A percentile compares a stretch with the other conserved stretches of the same genome.
These are phyloP conservation scores for Diplotaxis tenuifolia DNA, from an alignment of 345 rosid genomes.

Conservation along the genomic window DNA sequence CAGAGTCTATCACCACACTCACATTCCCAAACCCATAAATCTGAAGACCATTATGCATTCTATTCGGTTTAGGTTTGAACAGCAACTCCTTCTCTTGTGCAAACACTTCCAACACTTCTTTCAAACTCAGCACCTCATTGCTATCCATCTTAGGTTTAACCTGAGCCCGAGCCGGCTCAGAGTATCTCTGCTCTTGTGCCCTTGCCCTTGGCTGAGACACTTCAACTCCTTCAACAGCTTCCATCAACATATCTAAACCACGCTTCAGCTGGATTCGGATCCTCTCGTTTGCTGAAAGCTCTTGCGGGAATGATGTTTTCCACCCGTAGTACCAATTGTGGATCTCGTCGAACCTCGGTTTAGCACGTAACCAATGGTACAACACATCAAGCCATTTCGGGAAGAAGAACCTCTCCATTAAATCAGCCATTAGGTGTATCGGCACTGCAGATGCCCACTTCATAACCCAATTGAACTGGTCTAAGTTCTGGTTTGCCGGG, in stretches of 20 bases:
- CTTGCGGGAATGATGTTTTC: constrained; percentile 79
- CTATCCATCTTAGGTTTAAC: constrained; percentile 42
- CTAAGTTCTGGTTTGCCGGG: constrained; percentile 76
- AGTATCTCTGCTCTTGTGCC: constrained; percentile 60
- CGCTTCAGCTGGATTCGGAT: constrained; percentile 63
- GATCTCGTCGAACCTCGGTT: constrained; percentile 75
- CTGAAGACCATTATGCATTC: constrained; percentile 80
- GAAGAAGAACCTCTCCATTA: constrained; percentile 87
- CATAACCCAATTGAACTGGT: constrained; percentile 73
- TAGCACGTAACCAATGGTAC: constrained; percentile 72
- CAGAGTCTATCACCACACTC: constrained; percentile 65
- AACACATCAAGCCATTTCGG: constrained; percentile 83
- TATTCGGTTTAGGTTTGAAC: constrained; percentile 75
- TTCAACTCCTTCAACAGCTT: constrained; percentile 67
- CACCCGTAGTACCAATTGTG: constrained; percentile 75
- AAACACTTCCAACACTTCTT: constrained; percentile 77
- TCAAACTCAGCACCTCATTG: constrained; percentile 56
- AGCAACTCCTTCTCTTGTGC: constrained; percentile 80
- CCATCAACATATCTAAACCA: constrained; percentile 82
- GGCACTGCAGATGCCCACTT: constrained; percentile 86
- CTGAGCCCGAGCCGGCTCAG: constrained; percentile 52
- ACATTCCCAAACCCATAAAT: constrained; percentile 87
- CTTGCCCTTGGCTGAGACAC: constrained; percentile 72
- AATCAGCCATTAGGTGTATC: constrained; percentile 79
- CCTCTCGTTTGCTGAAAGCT: constrained; percentile 73